Conservation (phyloP, 2,329 filamentous ascomycete genomes). For the Claviceps maximensis region DNA sequence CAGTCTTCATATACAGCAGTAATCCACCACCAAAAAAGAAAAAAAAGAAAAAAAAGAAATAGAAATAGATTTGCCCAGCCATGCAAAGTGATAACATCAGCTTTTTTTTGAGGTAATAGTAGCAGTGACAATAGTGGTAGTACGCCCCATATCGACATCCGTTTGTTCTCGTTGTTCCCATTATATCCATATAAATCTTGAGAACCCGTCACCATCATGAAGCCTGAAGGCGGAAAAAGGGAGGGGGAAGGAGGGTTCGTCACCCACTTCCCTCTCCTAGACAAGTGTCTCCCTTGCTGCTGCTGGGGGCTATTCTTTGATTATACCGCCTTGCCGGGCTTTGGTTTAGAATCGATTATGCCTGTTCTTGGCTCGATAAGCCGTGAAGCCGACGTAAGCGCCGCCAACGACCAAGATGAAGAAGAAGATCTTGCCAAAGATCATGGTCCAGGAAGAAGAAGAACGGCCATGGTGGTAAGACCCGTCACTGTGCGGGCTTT, state of each 20-base stretch:
- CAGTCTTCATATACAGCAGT: background rate
- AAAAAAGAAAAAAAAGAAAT: background rate
- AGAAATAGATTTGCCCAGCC: too few relatives aligned
- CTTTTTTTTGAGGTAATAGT: background rate
- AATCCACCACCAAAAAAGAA: background rate
- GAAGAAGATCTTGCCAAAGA: slow-evolving; percentile 69
- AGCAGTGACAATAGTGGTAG: background rate
- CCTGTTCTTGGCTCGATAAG: slow-evolving; percentile 58
- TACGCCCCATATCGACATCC: background rate
- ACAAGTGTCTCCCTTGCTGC: too few relatives aligned
- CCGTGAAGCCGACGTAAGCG: slow-evolving; percentile 74
- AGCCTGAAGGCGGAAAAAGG: too few relatives aligned
- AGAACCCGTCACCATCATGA: background rate
- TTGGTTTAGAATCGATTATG: slow-evolving; percentile 40
- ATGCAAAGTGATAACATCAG: slow-evolving; percentile 4
- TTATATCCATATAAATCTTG: background rate
- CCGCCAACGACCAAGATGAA: slow-evolving; percentile 58
- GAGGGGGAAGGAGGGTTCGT: background rate
- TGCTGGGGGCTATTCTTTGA: too few relatives aligned
- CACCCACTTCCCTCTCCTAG: background rate
- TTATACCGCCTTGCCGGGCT: background rate
- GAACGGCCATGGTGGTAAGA: slow-evolving; percentile 31
- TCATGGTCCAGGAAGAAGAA: slow-evolving; percentile 49
- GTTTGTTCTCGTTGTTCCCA: background rate
- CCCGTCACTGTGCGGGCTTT: slow-evolving; percentile 17